A percentile compares a stretch with the other conserved stretches of the same genome.
Conservation (phyloP, 768 basidiomycete species). For the Pisolithus marmoratus region DNA sequence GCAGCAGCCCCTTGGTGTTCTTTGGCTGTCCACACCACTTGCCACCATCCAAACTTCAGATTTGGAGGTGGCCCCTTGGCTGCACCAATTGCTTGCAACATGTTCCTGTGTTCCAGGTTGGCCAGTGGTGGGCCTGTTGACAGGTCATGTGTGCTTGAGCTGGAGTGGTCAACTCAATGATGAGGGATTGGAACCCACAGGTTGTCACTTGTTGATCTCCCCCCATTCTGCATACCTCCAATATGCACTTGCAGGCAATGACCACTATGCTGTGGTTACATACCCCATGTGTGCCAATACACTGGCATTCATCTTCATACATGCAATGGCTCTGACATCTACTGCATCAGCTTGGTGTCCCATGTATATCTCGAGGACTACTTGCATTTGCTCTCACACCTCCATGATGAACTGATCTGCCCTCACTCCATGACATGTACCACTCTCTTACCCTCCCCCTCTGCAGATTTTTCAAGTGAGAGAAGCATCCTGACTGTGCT, state of each 20-base stretch:
- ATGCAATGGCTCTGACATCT: constrained; percentile 18
- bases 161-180: constrained; percentile 30
- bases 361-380: constrained; percentile 1
- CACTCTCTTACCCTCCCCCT: constrained; percentile 4
- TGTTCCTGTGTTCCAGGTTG: constrained; percentile 25
- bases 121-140: constrained; percentile 35
- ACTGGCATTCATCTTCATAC: constrained; percentile 47
- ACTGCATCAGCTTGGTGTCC: constrained; percentile 16
- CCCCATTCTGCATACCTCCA: constrained; percentile 4
- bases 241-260: too few relatives aligned
- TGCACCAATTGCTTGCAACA: constrained; percentile 44
- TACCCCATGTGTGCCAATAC: constrained; percentile 48
- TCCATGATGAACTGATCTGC: constrained; percentile 30
- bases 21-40: constrained; percentile 21
- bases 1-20: constrained; percentile 17
- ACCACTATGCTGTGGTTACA: too few relatives aligned
- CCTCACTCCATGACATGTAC: constrained; percentile 25
- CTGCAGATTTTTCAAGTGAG: constrained; percentile 10
- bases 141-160: constrained; percentile 13
- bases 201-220: constrained; percentile 23
- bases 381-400: not conserved
- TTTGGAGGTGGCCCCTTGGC: constrained; percentile 38
- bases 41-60: constrained; percentile 9
- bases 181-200: constrained; percentile 49
- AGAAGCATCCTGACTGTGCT: constrained; percentile 16